Conservation (phyloP, 495 filamentous ascomycete species). For the Hamigera avellanea region DNA sequence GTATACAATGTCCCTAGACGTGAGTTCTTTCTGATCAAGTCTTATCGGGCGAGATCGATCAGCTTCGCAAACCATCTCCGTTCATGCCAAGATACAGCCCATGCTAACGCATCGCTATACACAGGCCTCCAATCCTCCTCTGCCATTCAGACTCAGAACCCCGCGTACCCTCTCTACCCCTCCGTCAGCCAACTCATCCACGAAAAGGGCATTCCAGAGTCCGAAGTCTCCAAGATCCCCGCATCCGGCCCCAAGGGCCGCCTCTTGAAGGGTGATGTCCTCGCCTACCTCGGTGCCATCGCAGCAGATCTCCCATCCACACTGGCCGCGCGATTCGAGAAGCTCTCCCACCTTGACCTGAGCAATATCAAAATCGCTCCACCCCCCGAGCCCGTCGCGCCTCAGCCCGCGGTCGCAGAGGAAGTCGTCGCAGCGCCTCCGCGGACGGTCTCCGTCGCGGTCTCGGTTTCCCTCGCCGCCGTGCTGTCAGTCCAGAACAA, state of each 20-base stretch:
- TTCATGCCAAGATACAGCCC: too few relatives aligned
- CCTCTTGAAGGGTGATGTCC: slow-evolving; percentile 88
- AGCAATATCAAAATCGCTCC: slow-evolving; percentile 83
- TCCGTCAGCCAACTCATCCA: slow-evolving; percentile 75
- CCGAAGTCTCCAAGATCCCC: slow-evolving; percentile 66
- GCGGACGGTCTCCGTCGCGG: slow-evolving; percentile 31
- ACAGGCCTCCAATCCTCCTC: slow-evolving; percentile 26
- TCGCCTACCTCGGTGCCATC: slow-evolving; percentile 77
- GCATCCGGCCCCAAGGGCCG: slow-evolving; percentile 82
- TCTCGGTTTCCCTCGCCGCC: slow-evolving; percentile 65
- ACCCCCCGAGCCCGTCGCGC: slow-evolving; percentile 33
- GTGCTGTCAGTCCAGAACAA: slow-evolving; percentile 72
- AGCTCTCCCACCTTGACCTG: slow-evolving; percentile 76
- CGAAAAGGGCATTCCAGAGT: slow-evolving; percentile 58
- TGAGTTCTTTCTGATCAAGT: slow-evolving; percentile 16
- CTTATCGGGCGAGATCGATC: too few relatives aligned
- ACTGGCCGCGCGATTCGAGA: slow-evolving; percentile 54
- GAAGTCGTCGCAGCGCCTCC: slow-evolving; percentile 24
- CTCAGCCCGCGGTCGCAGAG: slow-evolving; percentile 23
- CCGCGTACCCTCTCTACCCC: slow-evolving; percentile 72
- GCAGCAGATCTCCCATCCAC: slow-evolving; percentile 54
- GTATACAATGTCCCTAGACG: slow-evolving; percentile 22
- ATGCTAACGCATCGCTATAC: too few relatives aligned
- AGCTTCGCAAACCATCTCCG: too few relatives aligned
- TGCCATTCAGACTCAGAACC: slow-evolving; percentile 44